Base-by-base conservation (phyloP, 176 grass and related monocot genomes). In the Oryza australiensis region DNA sequence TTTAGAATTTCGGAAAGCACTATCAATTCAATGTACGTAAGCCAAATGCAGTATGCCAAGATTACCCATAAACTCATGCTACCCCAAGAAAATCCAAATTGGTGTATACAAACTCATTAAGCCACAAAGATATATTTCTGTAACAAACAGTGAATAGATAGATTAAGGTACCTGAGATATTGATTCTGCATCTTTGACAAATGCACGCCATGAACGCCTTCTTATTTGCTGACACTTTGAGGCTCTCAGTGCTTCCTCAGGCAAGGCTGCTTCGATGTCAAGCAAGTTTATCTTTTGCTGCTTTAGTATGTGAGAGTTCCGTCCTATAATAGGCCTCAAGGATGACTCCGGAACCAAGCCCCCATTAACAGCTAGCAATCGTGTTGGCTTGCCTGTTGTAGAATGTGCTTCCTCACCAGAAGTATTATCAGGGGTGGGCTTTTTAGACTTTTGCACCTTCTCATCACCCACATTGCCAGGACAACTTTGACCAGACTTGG, bases 171-270 rank as follows among this genome's bases (percentile, higher is more conserved):
- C 96, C 93, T 95, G 88, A 67, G 86, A 95, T 86, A 98, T 95
- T 60, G 93, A 95, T 72, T 98, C 90, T 77, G 93, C 88, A 33
- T 77, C 81, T 82, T 98, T 98, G 53, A 98, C 90, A 93, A 98
- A 93, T 86, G 84, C 75, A 64, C 90, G 96, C 96, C 96, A 98
- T 62, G 81, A 86, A 43, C 82, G 46, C 82, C 92, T 89, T 95
- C 82, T 91, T 70, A 45, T 92, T 77, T 87, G 64, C 51, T 83
- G 84, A 69, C 75, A 88, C 70, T 87, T 98, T 12, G 88, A 91
- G 42, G 85, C 80, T 73, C 73, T 95, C 49, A 94, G 74, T 70
- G 92, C 86, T 84, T 95, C 92, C 9, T 88, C 87, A 45, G 95
- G 88, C 66, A 98, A 82, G 62, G 87, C 90, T 66, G 95, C 92